Percentiles rank a stretch among this genome's conserved stretches.
Conservation (phyloP, 148 eudicot genomes). For the Bassia scoparia region DNA sequence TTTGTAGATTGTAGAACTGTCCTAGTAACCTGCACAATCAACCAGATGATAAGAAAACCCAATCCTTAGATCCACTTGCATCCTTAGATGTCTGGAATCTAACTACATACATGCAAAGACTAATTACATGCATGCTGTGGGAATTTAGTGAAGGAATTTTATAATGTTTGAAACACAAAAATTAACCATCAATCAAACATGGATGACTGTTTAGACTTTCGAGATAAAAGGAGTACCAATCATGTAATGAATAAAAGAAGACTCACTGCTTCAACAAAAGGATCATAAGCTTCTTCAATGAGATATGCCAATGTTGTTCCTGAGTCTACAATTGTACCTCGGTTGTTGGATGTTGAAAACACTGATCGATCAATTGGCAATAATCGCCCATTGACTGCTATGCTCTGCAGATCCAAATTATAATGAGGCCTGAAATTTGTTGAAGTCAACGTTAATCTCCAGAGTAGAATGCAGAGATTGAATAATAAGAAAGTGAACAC, state of each 20-base stretch:
- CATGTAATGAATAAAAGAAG: background rate
- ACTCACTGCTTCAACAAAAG: slow-evolving; percentile 80
- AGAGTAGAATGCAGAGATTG: background rate
- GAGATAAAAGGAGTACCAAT: background rate
- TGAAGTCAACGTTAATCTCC: slow-evolving; percentile 12
- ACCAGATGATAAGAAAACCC: slow-evolving; percentile 6
- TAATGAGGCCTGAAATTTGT: slow-evolving; percentile 79
- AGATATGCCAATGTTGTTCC: slow-evolving; percentile 95
- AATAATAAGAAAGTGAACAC: background rate
- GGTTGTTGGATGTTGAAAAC: slow-evolving; percentile 63
- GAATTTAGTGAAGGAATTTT: background rate
- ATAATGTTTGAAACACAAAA: background rate
- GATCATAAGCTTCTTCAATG: slow-evolving; percentile 82
- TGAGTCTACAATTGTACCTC: slow-evolving; percentile 89
- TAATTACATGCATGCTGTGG: background rate
- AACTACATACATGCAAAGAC: background rate
- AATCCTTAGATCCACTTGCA: background rate
- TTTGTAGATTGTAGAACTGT: slow-evolving; percentile 59
- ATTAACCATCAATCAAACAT: background rate
- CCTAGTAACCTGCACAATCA: slow-evolving; percentile 53
- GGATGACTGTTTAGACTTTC: background rate
- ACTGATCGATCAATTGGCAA: slow-evolving; percentile 69
- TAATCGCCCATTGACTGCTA: slow-evolving; percentile 70
- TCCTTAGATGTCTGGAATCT: background rate
- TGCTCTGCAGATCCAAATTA: slow-evolving; percentile 71